These are phyloP conservation scores for Arthromyces matolae DNA, from an alignment of 768 basidiomycete genomes.

Conservation along the genomic window DNA sequence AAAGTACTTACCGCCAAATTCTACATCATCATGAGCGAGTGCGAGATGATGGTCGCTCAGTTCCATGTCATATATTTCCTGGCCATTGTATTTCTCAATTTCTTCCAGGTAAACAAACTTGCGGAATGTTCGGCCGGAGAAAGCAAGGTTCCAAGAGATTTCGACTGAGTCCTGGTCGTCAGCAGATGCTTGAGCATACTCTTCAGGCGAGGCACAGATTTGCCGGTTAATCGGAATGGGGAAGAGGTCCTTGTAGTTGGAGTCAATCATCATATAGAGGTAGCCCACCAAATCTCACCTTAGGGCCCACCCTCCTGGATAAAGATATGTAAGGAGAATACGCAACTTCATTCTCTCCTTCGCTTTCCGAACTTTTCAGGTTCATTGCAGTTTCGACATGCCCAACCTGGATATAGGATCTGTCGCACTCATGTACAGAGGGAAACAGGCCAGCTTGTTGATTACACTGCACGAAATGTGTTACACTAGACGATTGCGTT, in stretches of 20 bases:
- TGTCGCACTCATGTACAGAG: constrained; percentile 22
- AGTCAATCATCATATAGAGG: background rate
- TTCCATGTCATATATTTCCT: constrained; percentile 15
- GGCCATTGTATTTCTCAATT: background rate
- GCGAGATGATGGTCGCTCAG: constrained; percentile 19
- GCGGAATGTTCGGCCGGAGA: constrained; percentile 22
- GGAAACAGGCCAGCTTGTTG: constrained; percentile 9
- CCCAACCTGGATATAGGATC: constrained; percentile 22
- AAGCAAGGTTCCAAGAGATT: constrained; percentile 32
- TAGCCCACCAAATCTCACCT: constrained; percentile 16
- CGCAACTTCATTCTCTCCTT: constrained; percentile 6
- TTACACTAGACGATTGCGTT: background rate
- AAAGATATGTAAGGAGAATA: constrained; percentile 19
- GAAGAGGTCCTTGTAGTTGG: constrained; percentile 9
- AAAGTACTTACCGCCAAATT: constrained; percentile 23
- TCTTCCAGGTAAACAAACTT: constrained; percentile 20
- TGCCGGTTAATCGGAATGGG: constrained; percentile 26
- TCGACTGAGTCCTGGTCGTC: constrained; percentile 23
- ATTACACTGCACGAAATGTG: constrained; percentile 19
- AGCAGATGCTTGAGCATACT: background rate
- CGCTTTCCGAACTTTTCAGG: constrained; percentile 3
- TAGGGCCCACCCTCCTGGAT: constrained; percentile 24
- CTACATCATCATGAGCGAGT: constrained; percentile 19
- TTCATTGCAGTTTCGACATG: constrained; percentile 18
- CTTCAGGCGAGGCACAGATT: constrained; percentile 14